These are phyloP conservation scores for Aquilaria yunnanensis DNA, from an alignment of 345 rosid species.

Conservation along the genomic window DNA sequence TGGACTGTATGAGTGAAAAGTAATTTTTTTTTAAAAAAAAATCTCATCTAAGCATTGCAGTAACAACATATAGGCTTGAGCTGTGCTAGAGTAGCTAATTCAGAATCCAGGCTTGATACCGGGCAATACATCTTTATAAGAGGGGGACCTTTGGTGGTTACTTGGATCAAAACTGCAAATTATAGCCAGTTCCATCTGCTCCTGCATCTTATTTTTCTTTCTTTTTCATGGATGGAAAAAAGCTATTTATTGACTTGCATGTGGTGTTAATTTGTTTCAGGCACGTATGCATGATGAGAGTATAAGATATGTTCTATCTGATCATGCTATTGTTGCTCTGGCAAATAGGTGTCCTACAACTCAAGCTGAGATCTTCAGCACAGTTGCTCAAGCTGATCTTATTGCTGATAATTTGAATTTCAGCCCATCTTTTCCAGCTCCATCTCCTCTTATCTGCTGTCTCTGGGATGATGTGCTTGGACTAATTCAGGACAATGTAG, in stretches of 20 bases:
- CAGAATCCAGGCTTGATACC: too few species aligned
- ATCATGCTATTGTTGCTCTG: slow-evolving; percentile 67
- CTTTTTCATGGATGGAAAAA: background rate
- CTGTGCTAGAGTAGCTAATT: too few species aligned
- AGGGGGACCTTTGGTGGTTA: too few species aligned
- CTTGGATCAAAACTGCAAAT: too few species aligned
- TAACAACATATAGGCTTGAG: too few species aligned
- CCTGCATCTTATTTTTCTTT: too few species aligned
- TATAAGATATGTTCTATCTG: slow-evolving; percentile 71
- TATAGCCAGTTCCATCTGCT: too few species aligned
- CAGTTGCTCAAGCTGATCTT: slow-evolving; percentile 55
- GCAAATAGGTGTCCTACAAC: slow-evolving; percentile 44
- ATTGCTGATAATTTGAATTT: slow-evolving; percentile 35
- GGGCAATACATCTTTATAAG: too few species aligned
- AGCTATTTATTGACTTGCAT: slow-evolving; percentile 10
- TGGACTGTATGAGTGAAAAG: too few species aligned
- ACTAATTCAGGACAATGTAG: slow-evolving; percentile 36
- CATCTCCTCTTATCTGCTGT: slow-evolving; percentile 62
- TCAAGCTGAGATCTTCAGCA: slow-evolving; percentile 35
- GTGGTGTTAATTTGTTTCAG: slow-evolving; percentile 35
- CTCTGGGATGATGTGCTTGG: slow-evolving; percentile 52
- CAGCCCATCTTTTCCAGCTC: slow-evolving; percentile 41
- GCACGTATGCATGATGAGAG: slow-evolving; percentile 97
- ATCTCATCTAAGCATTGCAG: too few species aligned
- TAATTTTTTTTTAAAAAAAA: too few species aligned